These are phyloP conservation scores for Pseudodiploospora longispora DNA, from an alignment of 2,329 filamentous ascomycete genomes.

Conservation along the genomic window DNA sequence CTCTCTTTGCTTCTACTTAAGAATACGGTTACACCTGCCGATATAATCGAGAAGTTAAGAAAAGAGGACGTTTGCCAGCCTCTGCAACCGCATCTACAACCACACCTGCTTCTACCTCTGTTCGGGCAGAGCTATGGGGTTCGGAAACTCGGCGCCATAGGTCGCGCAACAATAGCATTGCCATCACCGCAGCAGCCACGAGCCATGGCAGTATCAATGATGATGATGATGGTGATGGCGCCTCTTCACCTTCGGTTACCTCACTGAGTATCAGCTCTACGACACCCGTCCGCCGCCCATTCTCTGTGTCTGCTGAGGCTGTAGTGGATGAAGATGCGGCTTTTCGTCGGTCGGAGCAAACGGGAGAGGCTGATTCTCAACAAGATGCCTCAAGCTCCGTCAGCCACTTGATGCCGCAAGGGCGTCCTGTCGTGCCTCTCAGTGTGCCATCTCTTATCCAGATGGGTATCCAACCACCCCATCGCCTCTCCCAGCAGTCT, in stretches of 20 bases:
- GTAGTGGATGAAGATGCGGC: slow-evolving; percentile 1
- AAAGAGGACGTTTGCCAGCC: slow-evolving; percentile 25
- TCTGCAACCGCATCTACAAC: slow-evolving; percentile 9
- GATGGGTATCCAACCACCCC: slow-evolving; percentile 8
- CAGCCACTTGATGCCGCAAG: slow-evolving; percentile 2
- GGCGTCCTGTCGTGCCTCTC: slow-evolving; percentile 10
- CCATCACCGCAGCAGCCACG: background rate
- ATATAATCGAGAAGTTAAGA: slow-evolving; percentile 29
- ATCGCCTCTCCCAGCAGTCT: background rate
- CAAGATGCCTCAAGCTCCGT: slow-evolving; percentile 4
- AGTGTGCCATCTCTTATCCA: slow-evolving; percentile 16
- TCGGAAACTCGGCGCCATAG: slow-evolving; percentile 4
- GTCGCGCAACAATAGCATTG: background rate
- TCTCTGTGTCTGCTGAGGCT: background rate
- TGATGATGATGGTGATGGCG: background rate
- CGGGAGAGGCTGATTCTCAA: background rate
- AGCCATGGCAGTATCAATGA: background rate
- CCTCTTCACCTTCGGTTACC: slow-evolving; percentile 6
- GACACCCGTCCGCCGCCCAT: slow-evolving; percentile 1
- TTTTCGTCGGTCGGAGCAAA: background rate
- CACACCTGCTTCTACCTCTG: background rate
- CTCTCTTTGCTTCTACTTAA: slow-evolving; percentile 6
- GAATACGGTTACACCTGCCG: slow-evolving; percentile 30
- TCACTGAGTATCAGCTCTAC: slow-evolving; percentile 5
- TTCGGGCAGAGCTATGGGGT: slow-evolving; percentile 5